Base-by-base conservation (phyloP, 2,329 filamentous ascomycete genomes). In the Pseudogymnoascus verrucosus region DNA sequence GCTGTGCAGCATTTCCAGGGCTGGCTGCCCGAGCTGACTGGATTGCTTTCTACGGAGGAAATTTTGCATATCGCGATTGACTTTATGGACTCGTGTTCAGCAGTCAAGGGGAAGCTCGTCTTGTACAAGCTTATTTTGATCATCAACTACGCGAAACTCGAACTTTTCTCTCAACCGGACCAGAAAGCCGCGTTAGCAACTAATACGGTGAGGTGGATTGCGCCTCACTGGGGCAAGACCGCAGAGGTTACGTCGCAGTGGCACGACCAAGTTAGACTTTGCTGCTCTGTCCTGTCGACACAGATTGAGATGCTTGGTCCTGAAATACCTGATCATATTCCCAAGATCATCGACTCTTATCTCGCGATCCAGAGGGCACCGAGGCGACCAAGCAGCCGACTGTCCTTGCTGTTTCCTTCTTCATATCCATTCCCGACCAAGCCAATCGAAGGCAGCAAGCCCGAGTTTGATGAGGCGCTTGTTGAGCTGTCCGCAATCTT, bases 1-100 rank as follows among this genome's bases (percentile, higher is more conserved):
- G 87, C 96, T 2, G 92, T 98, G 11, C 95, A 99, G 75, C 91
- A 98, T 74, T 96, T 98, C 74, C 93, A 98, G 73, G 90, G 90
- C 0, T 99, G 95, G 95, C 79, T 99, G n/a, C 93, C 95, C 0
- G 93, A 98, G 73, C 84, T 99, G 8, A 82, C 85, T 0, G 86
- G 88, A 1, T 81, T 95, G 39, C 82, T 98, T 72, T 84, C 83
- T 3, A 87, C 88, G 0, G 89, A 92, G 70, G 93, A 98, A 73
- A 93, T 97, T 54, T 79, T 97, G 62, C 89, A 96, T 70, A 89
- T 97, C 67, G 91, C 93, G 42, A 90, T 96, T 66, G 91, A 93
- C 75, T 96, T 98, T 72, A 89, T 98, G 79, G 92, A 97, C 72
- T 91, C 95, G 1, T 97, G 93, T 76, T 85, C 87, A 2, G 80